Conservation (phyloP, 208 protist genomes). For the Crithidia expoeki region DNA sequence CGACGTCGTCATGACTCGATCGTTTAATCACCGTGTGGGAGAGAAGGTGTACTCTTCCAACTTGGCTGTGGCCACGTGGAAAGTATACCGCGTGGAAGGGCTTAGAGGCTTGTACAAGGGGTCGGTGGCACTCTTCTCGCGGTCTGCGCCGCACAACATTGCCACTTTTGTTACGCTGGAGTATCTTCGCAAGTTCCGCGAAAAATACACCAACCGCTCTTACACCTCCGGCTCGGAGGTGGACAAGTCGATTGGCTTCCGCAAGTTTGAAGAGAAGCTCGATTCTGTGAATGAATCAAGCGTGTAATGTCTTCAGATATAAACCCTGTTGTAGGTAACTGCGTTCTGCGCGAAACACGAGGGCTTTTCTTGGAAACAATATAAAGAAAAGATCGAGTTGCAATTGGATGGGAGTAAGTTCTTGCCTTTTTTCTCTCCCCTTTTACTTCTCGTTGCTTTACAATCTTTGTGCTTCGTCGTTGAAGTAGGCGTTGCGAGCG, state of each 20-base stretch:
- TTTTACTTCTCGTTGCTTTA: neutral
- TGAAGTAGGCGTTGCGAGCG: neutral
- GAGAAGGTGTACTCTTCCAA: conserved; percentile 40
- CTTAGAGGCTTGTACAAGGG: conserved; percentile 77
- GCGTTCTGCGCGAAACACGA: too few species aligned
- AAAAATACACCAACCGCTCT: conserved; percentile 44
- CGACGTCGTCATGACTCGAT: conserved; percentile 71
- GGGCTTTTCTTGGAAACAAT: too few species aligned
- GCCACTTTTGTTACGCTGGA: conserved; percentile 66
- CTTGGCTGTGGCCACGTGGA: conserved; percentile 33
- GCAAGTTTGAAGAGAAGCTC: conserved; percentile 16
- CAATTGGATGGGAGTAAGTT: neutral
- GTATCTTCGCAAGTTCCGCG: conserved; percentile 51
- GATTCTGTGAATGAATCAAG: conserved; percentile 15
- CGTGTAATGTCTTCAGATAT: too few species aligned
- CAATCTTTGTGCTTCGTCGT: neutral
- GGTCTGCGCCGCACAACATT: conserved; percentile 68
- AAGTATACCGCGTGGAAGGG: conserved; percentile 68
- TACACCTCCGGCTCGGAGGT: conserved; percentile 61
- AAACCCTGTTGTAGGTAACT: too few species aligned
- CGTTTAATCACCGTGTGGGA: conserved; percentile 46
- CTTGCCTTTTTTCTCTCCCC: neutral
- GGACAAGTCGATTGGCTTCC: conserved; percentile 40
- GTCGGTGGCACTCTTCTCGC: conserved; percentile 49
- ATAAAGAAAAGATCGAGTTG: too few species aligned